Base-by-base conservation (phyloP, 768 basidiomycete genomes). In the Mycena metata region DNA sequence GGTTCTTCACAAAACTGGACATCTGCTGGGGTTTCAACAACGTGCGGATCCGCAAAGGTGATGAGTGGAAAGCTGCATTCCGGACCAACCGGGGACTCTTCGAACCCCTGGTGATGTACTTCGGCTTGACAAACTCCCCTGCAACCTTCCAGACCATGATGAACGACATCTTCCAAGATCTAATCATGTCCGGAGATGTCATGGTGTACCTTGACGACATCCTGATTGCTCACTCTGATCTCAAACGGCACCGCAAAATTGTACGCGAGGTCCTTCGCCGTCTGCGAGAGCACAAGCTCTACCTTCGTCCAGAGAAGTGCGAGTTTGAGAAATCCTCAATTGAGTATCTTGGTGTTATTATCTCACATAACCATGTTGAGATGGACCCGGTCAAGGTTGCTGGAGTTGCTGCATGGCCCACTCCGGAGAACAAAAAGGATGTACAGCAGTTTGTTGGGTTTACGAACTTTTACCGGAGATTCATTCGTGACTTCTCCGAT, bases 311-410 rank as follows among this genome's bases (percentile, higher is more conserved):
- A 6, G 49, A 50, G 26, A 50, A 50, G 49, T 50, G 49, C 21
- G 49, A 50, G 16, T 50, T 50, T 23, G 49, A 50, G 21, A 43
- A 43, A 19, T 43, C 16, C 5, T 43, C 15, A 19, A 43, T 43
- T n/a, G n/a, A n/a, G n/a, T n/a, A n/a, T n/a, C n/a, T n/a, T n/a
- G n/a, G n/a, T n/a, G n/a, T n/a, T n/a, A 43, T 43, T n/a, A 66
- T 82, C 17, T 72, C 69, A 0, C 36, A 69, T 0, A 60, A 61
- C 4, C 47, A 67, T 0, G 49, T 80, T 15, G 7, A 54, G 6
- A 83, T 83, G 81, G 78, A 82, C 43, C 72, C 73, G 0, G 49
- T 60, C 6, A 84, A n/a, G n/a, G n/a, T n/a, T n/a, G n/a, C n/a
- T n/a, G n/a, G n/a, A n/a, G n/a, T n/a, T n/a, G n/a, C n/a, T n/a